phyloP scores from a whole-genome alignment of 495 filamentous ascomycete species.

The Aspergillus incahuasiensis region DNA sequence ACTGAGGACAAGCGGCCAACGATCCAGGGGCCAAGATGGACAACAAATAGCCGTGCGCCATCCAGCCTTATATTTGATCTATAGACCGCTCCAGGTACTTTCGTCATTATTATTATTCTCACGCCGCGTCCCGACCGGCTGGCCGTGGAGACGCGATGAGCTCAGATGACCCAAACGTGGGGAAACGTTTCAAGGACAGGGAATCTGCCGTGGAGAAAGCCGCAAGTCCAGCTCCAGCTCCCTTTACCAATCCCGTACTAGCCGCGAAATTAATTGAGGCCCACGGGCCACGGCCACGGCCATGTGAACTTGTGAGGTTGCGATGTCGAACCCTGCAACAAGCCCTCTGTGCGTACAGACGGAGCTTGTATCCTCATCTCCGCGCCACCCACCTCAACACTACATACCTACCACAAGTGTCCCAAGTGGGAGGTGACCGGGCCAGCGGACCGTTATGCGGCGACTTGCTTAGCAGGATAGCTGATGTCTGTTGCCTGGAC shows the following conservation, averaged over 20 bases:
- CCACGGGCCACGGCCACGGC: neutral
- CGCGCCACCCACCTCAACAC: constrained; percentile 25
- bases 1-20: neutral
- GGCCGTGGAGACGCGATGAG: neutral
- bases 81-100: neutral
- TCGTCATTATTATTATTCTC: neutral
- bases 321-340: constrained; percentile 25
- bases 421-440: constrained; percentile 33
- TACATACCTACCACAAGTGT: constrained; percentile 28
- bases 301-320: constrained; percentile 34
- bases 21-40: neutral
- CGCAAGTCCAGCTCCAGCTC: neutral
- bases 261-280: neutral
- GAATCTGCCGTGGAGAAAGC: neutral
- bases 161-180: neutral
- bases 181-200: neutral
- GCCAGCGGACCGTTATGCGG: neutral
- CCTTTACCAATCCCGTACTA: neutral
- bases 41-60: neutral
- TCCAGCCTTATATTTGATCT: neutral
- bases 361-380: constrained; percentile 35
- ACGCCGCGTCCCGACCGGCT: neutral
- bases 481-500: neutral
- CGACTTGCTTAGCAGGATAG: neutral
- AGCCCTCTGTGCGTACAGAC: constrained; percentile 24